Evolutionary conservation across 495 filamentous ascomycete genomes (phyloP), one percentile per base, ranked within the genome.

Genomic region (Talaromyces liani): DNA sequence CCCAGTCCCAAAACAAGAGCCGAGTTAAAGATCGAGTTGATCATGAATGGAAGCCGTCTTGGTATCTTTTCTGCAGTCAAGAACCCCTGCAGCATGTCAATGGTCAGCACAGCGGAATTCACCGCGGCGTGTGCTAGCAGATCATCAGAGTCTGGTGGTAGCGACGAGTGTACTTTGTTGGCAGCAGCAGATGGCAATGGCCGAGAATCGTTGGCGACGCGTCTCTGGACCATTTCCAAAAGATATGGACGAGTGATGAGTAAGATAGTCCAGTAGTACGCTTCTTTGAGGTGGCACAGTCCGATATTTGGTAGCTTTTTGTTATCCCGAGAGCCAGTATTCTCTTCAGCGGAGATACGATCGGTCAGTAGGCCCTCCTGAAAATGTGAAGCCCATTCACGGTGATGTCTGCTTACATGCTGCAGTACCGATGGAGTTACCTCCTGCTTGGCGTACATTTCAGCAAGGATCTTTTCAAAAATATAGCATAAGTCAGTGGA

Each of bases 361-460:
- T 59, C 57, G 16, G 14, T 36, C 16, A 31, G 8, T n/a, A 59
- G 57, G 25, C 24, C 29, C 6, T 36, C n/a, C 6, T 27, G 24
- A 16, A 59, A 59, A 18, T 34, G 25, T 18, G 24, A 31, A 31
- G 57, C n/a, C 57, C 57, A 59, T 18, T 59, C 6, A 6, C 71
- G 78, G 70, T 69, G 85, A 74, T 73, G 79, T 65, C 88, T 81
- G 41, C 85, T 84, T 41, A 90, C 88, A 29, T 84, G 79, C 65
- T 90, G 85, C 1, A 86, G 86, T 24, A 87, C 77, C 20, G 78
- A 74, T 29, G 86, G 87, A 5, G 86, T 90, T 53, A 91, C 84
- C 64, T 86, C 89, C 63, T 87, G 80, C 53, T 84, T 81, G 63
- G 88, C 86, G 66, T 90, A 92, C 24, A 91, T 84, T 49, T 82